Base-by-base conservation (phyloP, 176 grass and related monocot genomes). In the Puya raimondii region DNA sequence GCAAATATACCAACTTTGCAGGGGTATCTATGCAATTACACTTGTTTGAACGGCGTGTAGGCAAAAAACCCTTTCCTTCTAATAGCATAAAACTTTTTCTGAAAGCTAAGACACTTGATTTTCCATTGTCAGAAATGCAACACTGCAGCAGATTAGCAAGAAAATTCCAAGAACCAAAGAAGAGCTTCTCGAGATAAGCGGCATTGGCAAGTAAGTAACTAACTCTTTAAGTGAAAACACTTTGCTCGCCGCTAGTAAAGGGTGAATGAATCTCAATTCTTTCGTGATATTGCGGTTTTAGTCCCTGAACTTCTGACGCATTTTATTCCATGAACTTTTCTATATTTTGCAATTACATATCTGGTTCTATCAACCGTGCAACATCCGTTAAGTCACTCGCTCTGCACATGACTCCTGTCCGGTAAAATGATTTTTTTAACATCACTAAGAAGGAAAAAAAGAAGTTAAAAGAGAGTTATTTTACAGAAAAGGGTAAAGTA, bases 111-210 rank as follows among this genome's bases (percentile, higher is more conserved):
- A 61, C 17, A 48, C 4, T 84, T 10, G 23, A 26, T 51, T 51
- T 66, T 85, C 53, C 69, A 68, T 79, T 12, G 83, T 83, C 68
- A 97, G 93, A 80, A 90, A 83, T 1, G 88, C 85, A 21, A 79
- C 87, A 11, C 50, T 97, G 81, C 88, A 51, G 83, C 83, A 85
- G 48, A 82, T 97, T 13, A 87, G 93, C 76, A 68, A 21, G 52
- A 76, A 80, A 48, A 20, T 97, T 42, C 93, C 93, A 68, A 90
- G 79, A 67, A 85, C 77, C 2, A 92, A 90, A 85, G 93, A 97
- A 72, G 93, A 97, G 64, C 87, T 97, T 71, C 64, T 97, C 69
- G 93, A 92, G 47, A 90, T 97, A 64, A 89, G 81, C 4, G 93
- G 93, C 66, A 77, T 97, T 12, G 74, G 86, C 49, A 88, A 87